Base-by-base conservation (phyloP, 257 asterid species). In the Capsicum rhomboideum region DNA sequence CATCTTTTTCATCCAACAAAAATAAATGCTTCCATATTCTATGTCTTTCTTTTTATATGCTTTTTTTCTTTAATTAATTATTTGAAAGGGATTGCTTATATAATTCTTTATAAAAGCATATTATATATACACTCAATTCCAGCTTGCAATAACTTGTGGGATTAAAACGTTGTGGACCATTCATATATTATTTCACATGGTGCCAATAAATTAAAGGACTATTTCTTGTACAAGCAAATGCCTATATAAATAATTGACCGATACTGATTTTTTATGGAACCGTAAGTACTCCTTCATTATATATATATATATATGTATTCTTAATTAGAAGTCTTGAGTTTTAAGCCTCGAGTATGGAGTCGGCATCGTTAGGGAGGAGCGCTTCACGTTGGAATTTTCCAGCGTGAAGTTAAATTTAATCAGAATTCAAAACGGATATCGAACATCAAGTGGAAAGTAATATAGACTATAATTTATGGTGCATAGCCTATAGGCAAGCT, bases 21-120 rank as follows among this genome's bases (percentile, higher is more conserved):
- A 75, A 23, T 75, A 75, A 75, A 75, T 75, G 81, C 26, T 26
- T 75, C 61, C 81, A 14, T 42, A 49, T 75, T 26, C 81, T 75
- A 6, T 61, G 37, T 49, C 21, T 44, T 50, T 49, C 23, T 75
- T 16, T 49, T 75, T 49, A 50, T 49, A 49, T 75, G 13, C 11
- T 23, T 75, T 44, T 34, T 44, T 75, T 26, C 21, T 6, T 12
- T 72, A 12, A 21, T 6, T 74, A 74, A 44, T 46, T 5, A 21
- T 74, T 23, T 49, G 9, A 49, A 16, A 8, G 40, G 80, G 61
- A 26, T 49, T 16, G 16, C 17, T 26, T 52, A 52, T 50, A 40
- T 44, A 34, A 44, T 44, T 44, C 12, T 44, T 49, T 49, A 10
- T 49, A 49, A 29, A 74, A 13, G 8, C 58, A 74, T 21, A 68